These are phyloP conservation scores for Vaccinium myrtillus DNA, from an alignment of 148 eudicot genomes.

Conservation along the genomic window DNA sequence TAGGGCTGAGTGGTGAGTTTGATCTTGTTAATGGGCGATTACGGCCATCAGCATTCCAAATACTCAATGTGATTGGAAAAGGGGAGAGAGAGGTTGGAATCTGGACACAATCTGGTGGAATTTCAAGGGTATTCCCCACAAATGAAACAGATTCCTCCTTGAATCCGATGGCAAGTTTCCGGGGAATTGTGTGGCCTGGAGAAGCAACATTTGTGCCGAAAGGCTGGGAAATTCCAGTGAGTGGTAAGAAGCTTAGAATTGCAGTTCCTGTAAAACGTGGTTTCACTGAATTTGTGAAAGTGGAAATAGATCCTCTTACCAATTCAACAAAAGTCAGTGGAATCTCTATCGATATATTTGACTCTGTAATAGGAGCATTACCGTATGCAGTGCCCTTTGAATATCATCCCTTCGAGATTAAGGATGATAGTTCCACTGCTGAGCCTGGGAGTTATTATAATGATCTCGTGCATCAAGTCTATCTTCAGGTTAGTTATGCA, in stretches of 20 bases:
- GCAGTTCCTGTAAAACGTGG: not conserved
- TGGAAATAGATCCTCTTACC: not conserved
- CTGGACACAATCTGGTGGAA: constrained; percentile 11
- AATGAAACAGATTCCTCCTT: not conserved
- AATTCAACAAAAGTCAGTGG: not conserved
- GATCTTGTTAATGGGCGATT: not conserved
- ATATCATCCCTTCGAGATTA: constrained; percentile 3
- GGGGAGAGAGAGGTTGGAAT: constrained; percentile 17
- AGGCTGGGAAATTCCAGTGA: not conserved
- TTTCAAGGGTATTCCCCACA: not conserved
- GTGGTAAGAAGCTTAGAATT: not conserved
- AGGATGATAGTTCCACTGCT: not conserved
- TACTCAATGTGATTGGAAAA: constrained; percentile 9
- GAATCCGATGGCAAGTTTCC: not conserved
- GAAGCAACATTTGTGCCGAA: not conserved
- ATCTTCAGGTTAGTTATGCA: constrained; percentile 2
- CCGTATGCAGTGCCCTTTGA: constrained; percentile 3
- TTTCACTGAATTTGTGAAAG: not conserved
- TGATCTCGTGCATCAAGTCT: constrained; percentile 13
- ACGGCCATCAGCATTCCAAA: constrained; percentile 4
- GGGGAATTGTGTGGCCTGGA: constrained; percentile 17
- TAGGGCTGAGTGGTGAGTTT: constrained; percentile 14
- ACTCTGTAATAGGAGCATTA: constrained; percentile 11
- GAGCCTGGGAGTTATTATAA: not conserved
- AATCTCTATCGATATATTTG: constrained; percentile 8